phyloP scores from a whole-genome alignment of 257 asterid species.

The Solanum sejunctum region DNA sequence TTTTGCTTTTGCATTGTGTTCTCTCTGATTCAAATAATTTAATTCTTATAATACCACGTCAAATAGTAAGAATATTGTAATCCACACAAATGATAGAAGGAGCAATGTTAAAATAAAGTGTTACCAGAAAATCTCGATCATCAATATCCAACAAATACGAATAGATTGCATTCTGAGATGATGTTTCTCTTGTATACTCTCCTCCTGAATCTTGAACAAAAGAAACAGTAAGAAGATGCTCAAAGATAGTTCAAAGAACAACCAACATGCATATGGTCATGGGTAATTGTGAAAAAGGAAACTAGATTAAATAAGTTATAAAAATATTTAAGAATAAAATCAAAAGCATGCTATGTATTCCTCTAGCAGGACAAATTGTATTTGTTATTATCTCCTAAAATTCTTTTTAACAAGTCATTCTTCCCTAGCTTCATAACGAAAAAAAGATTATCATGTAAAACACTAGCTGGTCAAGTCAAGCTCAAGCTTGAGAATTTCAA shows the following conservation, averaged over 20 bases:
- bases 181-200: not conserved
- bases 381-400: not conserved
- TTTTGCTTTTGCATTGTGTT: not conserved
- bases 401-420: not conserved
- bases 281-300: not conserved
- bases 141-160: conserved; percentile 1
- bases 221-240: not conserved
- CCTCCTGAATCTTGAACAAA: not conserved
- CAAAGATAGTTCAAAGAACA: not conserved
- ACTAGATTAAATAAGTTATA: not conserved
- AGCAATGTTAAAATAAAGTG: not conserved
- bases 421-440: not conserved
- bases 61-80: not conserved
- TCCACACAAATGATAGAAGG: not conserved
- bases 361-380: not conserved
- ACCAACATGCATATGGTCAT: not conserved
- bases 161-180: not conserved
- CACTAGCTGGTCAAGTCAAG: not conserved
- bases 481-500: not conserved
- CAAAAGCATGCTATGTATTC: not conserved
- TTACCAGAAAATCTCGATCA: conserved; percentile 8
- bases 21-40: not conserved
- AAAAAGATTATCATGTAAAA: not conserved
- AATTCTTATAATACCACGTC: not conserved
- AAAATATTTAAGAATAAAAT: not conserved